These are phyloP conservation scores for Candida golubevii DNA, from an alignment of 805 yeast genomes.

Conservation along the genomic window DNA sequence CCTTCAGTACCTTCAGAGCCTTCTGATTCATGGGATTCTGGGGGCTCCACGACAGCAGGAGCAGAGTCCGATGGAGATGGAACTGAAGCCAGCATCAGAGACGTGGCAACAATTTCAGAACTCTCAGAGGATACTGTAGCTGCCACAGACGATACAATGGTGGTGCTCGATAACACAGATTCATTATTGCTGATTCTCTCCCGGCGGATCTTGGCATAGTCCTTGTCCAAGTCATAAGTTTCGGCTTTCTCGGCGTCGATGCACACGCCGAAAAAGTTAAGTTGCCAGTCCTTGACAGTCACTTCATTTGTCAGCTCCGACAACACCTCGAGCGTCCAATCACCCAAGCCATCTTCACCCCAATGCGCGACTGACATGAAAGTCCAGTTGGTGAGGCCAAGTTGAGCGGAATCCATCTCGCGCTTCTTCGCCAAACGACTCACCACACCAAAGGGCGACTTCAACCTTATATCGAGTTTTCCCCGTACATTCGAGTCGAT, in stretches of 20 bases:
- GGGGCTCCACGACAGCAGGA: neutral
- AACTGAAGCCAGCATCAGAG: neutral
- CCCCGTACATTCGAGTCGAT: slow-evolving; percentile 68
- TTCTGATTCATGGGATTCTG: neutral
- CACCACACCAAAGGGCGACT: slow-evolving; percentile 70
- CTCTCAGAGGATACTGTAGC: neutral
- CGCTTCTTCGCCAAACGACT: slow-evolving; percentile 75
- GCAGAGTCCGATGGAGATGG: neutral
- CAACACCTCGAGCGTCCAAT: slow-evolving; percentile 70
- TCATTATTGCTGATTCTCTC: slow-evolving; percentile 18
- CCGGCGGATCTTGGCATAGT: slow-evolving; percentile 39
- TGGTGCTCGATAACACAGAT: neutral
- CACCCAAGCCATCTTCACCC: slow-evolving; percentile 81
- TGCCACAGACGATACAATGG: neutral
- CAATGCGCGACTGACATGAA: slow-evolving; percentile 98
- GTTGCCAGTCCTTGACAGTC: slow-evolving; percentile 61
- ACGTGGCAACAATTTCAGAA: neutral
- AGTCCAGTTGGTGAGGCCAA: slow-evolving; percentile 78
- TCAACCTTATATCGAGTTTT: slow-evolving; percentile 54
- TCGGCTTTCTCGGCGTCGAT: slow-evolving; percentile 60
- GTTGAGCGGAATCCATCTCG: slow-evolving; percentile 47
- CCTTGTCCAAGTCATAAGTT: slow-evolving; percentile 47
- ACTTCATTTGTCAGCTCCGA: slow-evolving; percentile 34
- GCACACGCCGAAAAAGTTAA: slow-evolving; percentile 79
- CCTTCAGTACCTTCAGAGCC: slow-evolving; percentile 22